A percentile compares a stretch with the other conserved stretches of the same genome.
Conservation (phyloP, 2,329 filamentous ascomycete genomes). For the Epichloe aotearoae region DNA sequence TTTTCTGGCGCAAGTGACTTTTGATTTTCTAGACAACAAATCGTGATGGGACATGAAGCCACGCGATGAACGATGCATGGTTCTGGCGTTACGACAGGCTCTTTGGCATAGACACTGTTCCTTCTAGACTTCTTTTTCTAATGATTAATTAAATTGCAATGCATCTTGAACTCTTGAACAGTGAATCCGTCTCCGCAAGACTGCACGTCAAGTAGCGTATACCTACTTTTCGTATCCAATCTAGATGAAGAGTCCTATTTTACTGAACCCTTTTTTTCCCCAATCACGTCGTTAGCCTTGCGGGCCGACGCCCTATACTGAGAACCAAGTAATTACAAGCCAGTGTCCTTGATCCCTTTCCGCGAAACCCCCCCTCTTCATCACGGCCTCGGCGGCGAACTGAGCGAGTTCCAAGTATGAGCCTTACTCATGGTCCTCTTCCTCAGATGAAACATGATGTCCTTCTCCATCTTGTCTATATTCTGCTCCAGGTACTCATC, state of each 20-base stretch:
- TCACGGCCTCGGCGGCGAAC: conserved; percentile 14
- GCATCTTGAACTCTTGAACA: neutral
- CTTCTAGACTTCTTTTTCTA: neutral
- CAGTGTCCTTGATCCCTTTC: too few relatives aligned
- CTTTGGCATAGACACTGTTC: neutral
- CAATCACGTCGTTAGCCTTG: neutral
- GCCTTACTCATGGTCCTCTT: conserved; percentile 44
- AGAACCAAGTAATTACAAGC: neutral
- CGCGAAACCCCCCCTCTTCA: neutral
- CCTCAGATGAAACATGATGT: conserved; percentile 42
- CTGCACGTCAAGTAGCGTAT: too few relatives aligned
- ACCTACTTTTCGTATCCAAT: too few relatives aligned
- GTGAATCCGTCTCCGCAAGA: too few relatives aligned
- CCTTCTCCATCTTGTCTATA: conserved; percentile 42
- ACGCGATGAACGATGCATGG: neutral
- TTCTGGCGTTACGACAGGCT: neutral
- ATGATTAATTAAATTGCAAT: neutral
- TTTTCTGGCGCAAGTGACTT: too few relatives aligned
- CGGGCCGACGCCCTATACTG: neutral
- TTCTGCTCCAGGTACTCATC: conserved; percentile 39
- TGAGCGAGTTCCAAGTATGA: conserved; percentile 36
- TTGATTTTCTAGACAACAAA: neutral
- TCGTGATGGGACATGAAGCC: too few relatives aligned
- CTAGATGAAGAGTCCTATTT: too few relatives aligned
- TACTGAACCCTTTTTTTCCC: neutral